A percentile compares a stretch with the other conserved stretches of the same genome.
Conservation (phyloP, 805 yeast species). For the Candida railenensis region DNA sequence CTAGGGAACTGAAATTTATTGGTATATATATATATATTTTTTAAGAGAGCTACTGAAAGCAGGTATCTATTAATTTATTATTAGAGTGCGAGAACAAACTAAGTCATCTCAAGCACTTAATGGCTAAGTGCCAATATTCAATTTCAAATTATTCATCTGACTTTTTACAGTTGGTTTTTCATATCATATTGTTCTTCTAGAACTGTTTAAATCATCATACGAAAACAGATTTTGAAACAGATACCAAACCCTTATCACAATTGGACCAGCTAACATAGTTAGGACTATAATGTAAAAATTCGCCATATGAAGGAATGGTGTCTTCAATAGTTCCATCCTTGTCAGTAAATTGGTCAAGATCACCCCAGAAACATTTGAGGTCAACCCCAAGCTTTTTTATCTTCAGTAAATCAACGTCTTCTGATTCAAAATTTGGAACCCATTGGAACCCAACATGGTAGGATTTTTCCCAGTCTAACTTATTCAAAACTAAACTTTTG, state of each 20-base stretch:
- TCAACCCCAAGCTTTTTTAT: slow-evolving; percentile 50
- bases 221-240: slow-evolving; percentile 49
- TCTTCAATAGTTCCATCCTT: slow-evolving; percentile 23
- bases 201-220: too few relatives aligned
- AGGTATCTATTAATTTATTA: background rate
- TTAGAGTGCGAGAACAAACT: background rate
- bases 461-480: slow-evolving; percentile 55
- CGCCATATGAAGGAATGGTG: slow-evolving; percentile 72
- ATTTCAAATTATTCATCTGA: too few relatives aligned
- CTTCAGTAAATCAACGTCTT: slow-evolving; percentile 22
- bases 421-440: slow-evolving; percentile 58
- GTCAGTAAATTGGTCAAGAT: slow-evolving; percentile 48
- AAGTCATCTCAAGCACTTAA: too few relatives aligned
- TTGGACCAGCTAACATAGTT: slow-evolving; percentile 64
- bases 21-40: too few relatives aligned
- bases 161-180: too few relatives aligned
- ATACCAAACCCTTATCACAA: slow-evolving; percentile 64
- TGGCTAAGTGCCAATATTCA: too few relatives aligned
- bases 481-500: slow-evolving; percentile 61
- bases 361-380: slow-evolving; percentile 78
- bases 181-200: too few relatives aligned
- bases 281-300: slow-evolving; percentile 68
- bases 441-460: slow-evolving; percentile 72
- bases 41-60: background rate
- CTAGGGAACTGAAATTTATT: background rate